These are phyloP conservation scores for Paecilomyces fulvus DNA, from an alignment of 2,329 filamentous ascomycete species.

Conservation along the genomic window DNA sequence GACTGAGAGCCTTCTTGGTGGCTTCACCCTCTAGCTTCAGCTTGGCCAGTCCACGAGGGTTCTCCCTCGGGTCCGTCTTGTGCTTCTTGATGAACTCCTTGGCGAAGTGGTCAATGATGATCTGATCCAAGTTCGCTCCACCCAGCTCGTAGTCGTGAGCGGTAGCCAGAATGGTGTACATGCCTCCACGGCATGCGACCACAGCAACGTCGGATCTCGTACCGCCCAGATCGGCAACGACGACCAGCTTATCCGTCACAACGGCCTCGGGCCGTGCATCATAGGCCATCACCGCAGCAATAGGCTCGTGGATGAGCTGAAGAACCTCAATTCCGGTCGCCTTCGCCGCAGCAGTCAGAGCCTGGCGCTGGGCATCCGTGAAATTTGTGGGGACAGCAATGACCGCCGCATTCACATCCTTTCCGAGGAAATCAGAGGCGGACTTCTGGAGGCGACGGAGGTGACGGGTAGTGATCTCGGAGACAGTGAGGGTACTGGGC, in stretches of 20 bases:
- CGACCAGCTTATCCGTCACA: slow-evolving; percentile 74
- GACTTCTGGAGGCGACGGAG: slow-evolving; percentile 71
- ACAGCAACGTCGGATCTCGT: slow-evolving; percentile 88
- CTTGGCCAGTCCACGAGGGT: slow-evolving; percentile 78
- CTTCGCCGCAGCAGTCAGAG: slow-evolving; percentile 67
- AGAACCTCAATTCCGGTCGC: slow-evolving; percentile 79
- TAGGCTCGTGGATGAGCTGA: slow-evolving; percentile 85
- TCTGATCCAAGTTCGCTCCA: slow-evolving; percentile 77
- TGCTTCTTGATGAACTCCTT: slow-evolving; percentile 99
- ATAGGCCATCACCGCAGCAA: slow-evolving; percentile 82
- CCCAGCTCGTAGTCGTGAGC: slow-evolving; percentile 93
- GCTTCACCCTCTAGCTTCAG: slow-evolving; percentile 84
- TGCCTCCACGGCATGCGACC: slow-evolving; percentile 81
- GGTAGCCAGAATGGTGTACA: slow-evolving; percentile 92
- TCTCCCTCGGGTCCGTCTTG: slow-evolving; percentile 75
- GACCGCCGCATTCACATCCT: slow-evolving; percentile 88
- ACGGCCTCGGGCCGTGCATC: slow-evolving; percentile 72
- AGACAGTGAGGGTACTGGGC: slow-evolving; percentile 62
- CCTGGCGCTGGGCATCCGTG: slow-evolving; percentile 73
- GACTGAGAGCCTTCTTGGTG: slow-evolving; percentile 83
- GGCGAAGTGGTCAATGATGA: slow-evolving; percentile 89
- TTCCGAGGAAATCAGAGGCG: slow-evolving; percentile 86
- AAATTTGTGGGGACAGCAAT: slow-evolving; percentile 93
- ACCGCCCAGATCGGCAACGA: slow-evolving; percentile 88
- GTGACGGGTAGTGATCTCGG: slow-evolving; percentile 77